These are phyloP conservation scores for Trichothecium sympodiale DNA, from an alignment of 2,329 filamentous ascomycete species.

Conservation along the genomic window DNA sequence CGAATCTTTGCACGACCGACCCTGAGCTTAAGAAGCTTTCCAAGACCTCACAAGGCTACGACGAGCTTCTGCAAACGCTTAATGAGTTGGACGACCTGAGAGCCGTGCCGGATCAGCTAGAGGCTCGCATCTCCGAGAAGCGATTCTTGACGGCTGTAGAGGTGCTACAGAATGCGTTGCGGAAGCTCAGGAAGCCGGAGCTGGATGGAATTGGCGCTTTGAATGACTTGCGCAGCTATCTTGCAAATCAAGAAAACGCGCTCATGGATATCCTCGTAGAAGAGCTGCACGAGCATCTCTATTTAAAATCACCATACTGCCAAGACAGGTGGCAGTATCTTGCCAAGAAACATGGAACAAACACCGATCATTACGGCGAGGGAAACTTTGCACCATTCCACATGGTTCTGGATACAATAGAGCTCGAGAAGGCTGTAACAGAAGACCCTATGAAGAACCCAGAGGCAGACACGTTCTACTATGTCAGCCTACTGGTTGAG, in stretches of 20 bases:
- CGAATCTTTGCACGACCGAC: constrained; percentile 72
- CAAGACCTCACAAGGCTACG: constrained; percentile 78
- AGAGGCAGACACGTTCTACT: constrained; percentile 90
- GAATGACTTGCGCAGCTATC: constrained; percentile 73
- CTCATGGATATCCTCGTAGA: constrained; percentile 94
- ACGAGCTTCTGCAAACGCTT: constrained; percentile 75
- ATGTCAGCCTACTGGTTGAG: constrained; percentile 79
- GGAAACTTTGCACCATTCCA: constrained; percentile 40
- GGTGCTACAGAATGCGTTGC: constrained; percentile 75
- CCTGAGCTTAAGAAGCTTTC: constrained; percentile 87
- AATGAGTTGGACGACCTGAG: constrained; percentile 81
- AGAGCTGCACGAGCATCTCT: constrained; percentile 92
- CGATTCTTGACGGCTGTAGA: constrained; percentile 88
- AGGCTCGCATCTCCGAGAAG: constrained; percentile 93
- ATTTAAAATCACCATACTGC: constrained; percentile 95
- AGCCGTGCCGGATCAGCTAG: constrained; percentile 79
- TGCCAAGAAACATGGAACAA: constrained; percentile 51
- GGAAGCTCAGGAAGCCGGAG: constrained; percentile 75
- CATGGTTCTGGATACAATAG: constrained; percentile 46
- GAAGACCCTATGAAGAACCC: constrained; percentile 91
- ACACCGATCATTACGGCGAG: constrained; percentile 36
- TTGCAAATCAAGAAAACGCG: constrained; percentile 84
- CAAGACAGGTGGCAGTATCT: constrained; percentile 90
- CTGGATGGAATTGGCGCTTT: constrained; percentile 86
- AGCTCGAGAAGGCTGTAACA: constrained; percentile 50